phyloP scores from a whole-genome alignment of 1,284 basidiomycete genomes.

The Naganishia cerealis region DNA sequence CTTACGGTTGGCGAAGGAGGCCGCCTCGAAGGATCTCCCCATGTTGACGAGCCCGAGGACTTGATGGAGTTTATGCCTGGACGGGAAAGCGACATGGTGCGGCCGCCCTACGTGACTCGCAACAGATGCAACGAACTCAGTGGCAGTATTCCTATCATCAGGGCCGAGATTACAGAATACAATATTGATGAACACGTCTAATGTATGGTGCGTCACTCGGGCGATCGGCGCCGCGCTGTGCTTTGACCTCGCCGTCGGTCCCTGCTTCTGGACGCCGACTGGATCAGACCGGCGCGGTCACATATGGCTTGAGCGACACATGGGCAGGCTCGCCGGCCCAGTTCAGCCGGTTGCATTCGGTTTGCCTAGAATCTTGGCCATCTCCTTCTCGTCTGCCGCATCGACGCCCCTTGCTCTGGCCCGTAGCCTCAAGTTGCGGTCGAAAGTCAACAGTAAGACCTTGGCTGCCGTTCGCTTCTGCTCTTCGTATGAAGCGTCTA shows the following conservation, averaged over 20 bases:
- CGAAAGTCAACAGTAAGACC: constrained; percentile 84
- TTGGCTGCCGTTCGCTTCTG: constrained; percentile 62
- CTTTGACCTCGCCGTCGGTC: not conserved
- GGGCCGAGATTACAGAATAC: not conserved
- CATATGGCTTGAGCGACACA: not conserved
- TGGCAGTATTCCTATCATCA: not conserved
- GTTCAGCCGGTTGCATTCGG: constrained; percentile 7
- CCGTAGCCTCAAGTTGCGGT: constrained; percentile 67
- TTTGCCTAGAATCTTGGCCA: constrained; percentile 43
- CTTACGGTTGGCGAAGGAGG: constrained; percentile 45
- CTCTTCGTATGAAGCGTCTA: constrained; percentile 34
- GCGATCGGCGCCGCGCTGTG: too few relatives aligned
- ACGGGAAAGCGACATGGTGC: constrained; percentile 9
- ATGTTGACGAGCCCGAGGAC: constrained; percentile 19
- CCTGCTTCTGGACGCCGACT: not conserved
- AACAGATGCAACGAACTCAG: not conserved
- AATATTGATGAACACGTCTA: not conserved
- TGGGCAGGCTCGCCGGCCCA: not conserved
- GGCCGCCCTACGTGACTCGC: not conserved
- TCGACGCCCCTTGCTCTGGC: constrained; percentile 51
- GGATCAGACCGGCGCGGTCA: not conserved
- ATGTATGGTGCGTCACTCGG: not conserved
- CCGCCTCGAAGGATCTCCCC: constrained; percentile 14
- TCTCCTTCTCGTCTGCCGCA: constrained; percentile 52
- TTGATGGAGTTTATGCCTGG: constrained; percentile 22